Evolutionary conservation across 2,329 filamentous ascomycete species (phyloP).

Genomic region (Hirsutella thompsonii): DNA sequence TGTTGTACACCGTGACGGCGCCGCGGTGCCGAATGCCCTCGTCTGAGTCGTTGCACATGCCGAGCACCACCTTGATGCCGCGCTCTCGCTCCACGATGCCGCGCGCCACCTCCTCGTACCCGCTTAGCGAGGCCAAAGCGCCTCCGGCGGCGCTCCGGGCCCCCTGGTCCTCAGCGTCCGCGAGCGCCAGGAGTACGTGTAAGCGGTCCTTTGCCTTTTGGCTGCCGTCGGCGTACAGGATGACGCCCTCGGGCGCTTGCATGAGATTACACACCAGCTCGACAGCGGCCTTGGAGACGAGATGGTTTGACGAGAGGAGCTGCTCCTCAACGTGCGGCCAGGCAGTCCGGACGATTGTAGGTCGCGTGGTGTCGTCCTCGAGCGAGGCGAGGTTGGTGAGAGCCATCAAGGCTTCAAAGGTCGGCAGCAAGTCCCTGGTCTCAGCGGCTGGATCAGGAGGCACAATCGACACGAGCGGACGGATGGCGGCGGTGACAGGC

Average conservation of each 20-base stretch:
- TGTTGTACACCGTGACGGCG: conserved; percentile 60
- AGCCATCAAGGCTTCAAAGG: conserved; percentile 83
- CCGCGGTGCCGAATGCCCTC: conserved; percentile 61
- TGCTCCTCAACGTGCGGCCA: conserved; percentile 75
- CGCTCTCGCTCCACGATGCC: conserved; percentile 58
- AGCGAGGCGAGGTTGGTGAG: conserved; percentile 86
- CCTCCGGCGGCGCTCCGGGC: conserved; percentile 80
- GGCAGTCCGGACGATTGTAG: conserved; percentile 57
- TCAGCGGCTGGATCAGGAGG: conserved; percentile 47
- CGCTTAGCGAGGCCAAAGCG: conserved; percentile 72
- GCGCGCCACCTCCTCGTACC: conserved; percentile 61
- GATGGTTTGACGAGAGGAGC: conserved; percentile 60
- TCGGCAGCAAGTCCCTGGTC: conserved; percentile 67
- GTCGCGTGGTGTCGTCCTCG: conserved; percentile 51
- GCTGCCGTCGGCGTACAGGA: conserved; percentile 55
- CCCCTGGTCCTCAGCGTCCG: conserved; percentile 69
- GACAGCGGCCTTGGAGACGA: conserved; percentile 70
- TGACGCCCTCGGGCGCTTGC: conserved; percentile 51
- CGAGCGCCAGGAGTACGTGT: conserved; percentile 74
- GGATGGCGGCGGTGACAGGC: conserved; percentile 67
- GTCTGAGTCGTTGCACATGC: conserved; percentile 60
- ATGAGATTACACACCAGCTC: conserved; percentile 90
- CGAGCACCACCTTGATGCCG: conserved; percentile 68
- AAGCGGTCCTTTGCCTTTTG: conserved; percentile 59
- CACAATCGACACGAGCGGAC: conserved; percentile 67